phyloP scores from a whole-genome alignment of 352 stramenopile genomes.

The Lagenidium giganteum region DNA sequence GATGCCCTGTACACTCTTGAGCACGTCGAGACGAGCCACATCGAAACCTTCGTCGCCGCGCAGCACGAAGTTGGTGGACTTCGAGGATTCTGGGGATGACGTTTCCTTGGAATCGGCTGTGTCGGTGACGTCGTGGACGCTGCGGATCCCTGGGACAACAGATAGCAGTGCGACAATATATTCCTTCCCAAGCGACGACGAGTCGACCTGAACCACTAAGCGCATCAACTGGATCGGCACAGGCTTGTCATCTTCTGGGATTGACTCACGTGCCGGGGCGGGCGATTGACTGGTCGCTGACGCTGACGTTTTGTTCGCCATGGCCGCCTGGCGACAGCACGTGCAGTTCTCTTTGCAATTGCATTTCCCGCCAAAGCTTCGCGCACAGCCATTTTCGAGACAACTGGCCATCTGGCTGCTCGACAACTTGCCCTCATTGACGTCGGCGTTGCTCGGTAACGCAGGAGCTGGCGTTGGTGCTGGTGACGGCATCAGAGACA shows the following conservation, averaged over 20 bases:
- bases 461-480: too few relatives aligned
- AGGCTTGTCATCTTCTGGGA: too few relatives aligned
- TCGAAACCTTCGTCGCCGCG: conserved; percentile 26
- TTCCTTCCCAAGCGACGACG: too few relatives aligned
- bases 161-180: conserved; percentile 46
- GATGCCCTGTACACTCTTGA: conserved; percentile 26
- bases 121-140: conserved; percentile 29
- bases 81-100: not conserved
- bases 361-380: conserved; percentile 56
- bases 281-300: not conserved
- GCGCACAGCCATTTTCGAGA: conserved; percentile 58
- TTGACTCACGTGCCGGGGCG: too few relatives aligned
- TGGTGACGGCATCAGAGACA: too few relatives aligned
- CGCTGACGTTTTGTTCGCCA: not conserved
- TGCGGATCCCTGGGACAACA: conserved; percentile 31
- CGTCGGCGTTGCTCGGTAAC: not conserved
- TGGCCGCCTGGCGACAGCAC: conserved; percentile 20
- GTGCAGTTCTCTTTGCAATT: conserved; percentile 52
- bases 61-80: conserved; percentile 20
- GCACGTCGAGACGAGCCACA: conserved; percentile 13
- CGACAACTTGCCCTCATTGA: not conserved
- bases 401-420: conserved; percentile 34
- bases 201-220: too few relatives aligned
- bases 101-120: conserved; percentile 1
- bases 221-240: too few relatives aligned